Conservation (phyloP, 2,329 filamentous ascomycete genomes). For the Geosmithia putterillii region DNA sequence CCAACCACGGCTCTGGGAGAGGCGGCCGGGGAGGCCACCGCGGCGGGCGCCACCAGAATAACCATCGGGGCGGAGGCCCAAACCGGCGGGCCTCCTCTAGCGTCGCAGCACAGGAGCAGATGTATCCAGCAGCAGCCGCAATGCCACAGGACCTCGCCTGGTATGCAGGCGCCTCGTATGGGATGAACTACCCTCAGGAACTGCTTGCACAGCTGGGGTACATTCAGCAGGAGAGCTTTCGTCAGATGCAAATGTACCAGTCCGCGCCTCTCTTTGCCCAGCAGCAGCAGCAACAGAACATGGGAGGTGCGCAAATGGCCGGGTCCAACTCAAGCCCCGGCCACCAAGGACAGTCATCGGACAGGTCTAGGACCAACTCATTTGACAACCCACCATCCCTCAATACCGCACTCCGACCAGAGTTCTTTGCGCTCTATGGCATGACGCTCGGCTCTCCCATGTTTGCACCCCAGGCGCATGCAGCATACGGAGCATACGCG, state of each 20-base stretch:
- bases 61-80: slow-evolving; percentile 15
- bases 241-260: slow-evolving; percentile 20
- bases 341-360: slow-evolving; percentile 21
- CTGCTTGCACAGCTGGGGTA: slow-evolving; percentile 28
- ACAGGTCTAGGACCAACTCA: slow-evolving; percentile 48
- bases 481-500: slow-evolving; percentile 39
- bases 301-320: slow-evolving; percentile 17
- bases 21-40: slow-evolving; percentile 35
- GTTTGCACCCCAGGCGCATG: slow-evolving; percentile 26
- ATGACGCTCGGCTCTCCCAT: slow-evolving; percentile 29
- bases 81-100: slow-evolving; percentile 41
- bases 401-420: slow-evolving; percentile 43
- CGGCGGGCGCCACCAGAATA: slow-evolving; percentile 32
- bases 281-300: slow-evolving; percentile 17
- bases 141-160: slow-evolving; percentile 36
- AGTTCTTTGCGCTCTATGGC: slow-evolving; percentile 39
- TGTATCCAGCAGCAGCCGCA: slow-evolving; percentile 30
- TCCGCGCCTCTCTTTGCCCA: slow-evolving; percentile 20
- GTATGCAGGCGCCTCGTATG: slow-evolving; percentile 32
- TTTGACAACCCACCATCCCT: slow-evolving; percentile 51
- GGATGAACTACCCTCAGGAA: slow-evolving; percentile 12
- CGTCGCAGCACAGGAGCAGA: slow-evolving; percentile 33
- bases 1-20: slow-evolving; percentile 39
- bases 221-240: slow-evolving; percentile 19
- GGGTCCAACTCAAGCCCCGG: slow-evolving; percentile 8